Percentiles rank a stretch among this genome's conserved stretches.
Evolutionary conservation across 1,139 yeast species (phyloP).

Genomic region (Saccharomyces hybrid): DNA sequence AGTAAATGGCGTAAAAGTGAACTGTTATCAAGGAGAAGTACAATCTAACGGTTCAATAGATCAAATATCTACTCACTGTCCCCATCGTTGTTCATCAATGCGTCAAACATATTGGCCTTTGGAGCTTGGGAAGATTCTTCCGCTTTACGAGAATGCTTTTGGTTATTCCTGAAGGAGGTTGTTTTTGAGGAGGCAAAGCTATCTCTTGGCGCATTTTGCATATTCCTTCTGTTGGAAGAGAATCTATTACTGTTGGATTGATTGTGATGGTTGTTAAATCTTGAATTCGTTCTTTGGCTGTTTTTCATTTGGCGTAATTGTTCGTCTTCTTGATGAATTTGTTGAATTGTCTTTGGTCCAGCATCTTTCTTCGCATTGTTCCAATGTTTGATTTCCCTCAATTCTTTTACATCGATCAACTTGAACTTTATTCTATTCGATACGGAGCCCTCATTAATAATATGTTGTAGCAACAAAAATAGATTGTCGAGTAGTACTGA

Average conservation of each 20-base stretch:
- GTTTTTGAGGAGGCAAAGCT: slow-evolving; percentile 28
- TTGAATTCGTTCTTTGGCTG: slow-evolving; percentile 27
- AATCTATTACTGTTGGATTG: slow-evolving; percentile 13
- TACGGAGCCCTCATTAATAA: slow-evolving; percentile 50
- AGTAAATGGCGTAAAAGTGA: neutral
- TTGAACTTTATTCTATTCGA: slow-evolving; percentile 79
- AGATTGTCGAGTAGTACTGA: slow-evolving; percentile 47
- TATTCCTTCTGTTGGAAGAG: slow-evolving; percentile 17
- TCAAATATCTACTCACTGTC: slow-evolving; percentile 8
- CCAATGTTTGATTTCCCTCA: slow-evolving; percentile 44
- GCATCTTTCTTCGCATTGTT: slow-evolving; percentile 45
- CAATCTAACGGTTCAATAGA: neutral
- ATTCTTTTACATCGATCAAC: slow-evolving; percentile 81
- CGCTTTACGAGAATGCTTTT: slow-evolving; percentile 18
- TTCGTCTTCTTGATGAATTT: slow-evolving; percentile 75
- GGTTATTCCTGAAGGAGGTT: slow-evolving; percentile 24
- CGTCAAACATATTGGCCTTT: slow-evolving; percentile 29
- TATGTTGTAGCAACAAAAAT: slow-evolving; percentile 52
- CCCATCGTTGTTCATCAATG: slow-evolving; percentile 29
- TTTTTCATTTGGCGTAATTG: slow-evolving; percentile 38
- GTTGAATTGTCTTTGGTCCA: slow-evolving; percentile 90
- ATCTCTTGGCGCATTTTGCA: slow-evolving; percentile 21
- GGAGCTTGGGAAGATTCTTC: slow-evolving; percentile 26
- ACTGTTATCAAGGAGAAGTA: neutral
- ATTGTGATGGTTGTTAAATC: slow-evolving; percentile 18